Conservation (phyloP, 2,329 filamentous ascomycete species). For the Paecilomyces niveus region DNA sequence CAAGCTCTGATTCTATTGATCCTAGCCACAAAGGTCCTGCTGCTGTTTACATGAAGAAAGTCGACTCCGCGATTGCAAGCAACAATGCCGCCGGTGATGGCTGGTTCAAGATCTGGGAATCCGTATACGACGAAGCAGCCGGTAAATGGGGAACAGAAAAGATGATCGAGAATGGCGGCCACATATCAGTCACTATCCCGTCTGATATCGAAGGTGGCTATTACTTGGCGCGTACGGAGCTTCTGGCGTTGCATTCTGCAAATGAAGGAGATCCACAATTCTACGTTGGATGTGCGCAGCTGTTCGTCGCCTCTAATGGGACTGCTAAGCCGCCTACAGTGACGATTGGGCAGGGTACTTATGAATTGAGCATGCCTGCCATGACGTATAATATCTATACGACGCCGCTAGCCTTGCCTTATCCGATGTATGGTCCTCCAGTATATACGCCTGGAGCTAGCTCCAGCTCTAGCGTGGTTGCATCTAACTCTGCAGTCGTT, state of each 20-base stretch:
- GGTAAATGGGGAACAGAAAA: slow-evolving; percentile 64
- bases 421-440: slow-evolving; percentile 52
- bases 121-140: slow-evolving; percentile 53
- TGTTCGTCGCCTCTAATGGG: slow-evolving; percentile 52
- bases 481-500: too few species aligned
- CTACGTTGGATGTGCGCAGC: slow-evolving; percentile 65
- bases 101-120: slow-evolving; percentile 74
- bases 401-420: slow-evolving; percentile 45
- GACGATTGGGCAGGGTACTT: slow-evolving; percentile 58
- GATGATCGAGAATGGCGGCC: slow-evolving; percentile 57
- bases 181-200: slow-evolving; percentile 58
- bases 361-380: slow-evolving; percentile 47
- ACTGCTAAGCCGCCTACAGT: slow-evolving; percentile 47
- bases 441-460: slow-evolving; percentile 42
- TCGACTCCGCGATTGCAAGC: slow-evolving; percentile 46
- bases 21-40: slow-evolving; percentile 60
- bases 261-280: slow-evolving; percentile 59
- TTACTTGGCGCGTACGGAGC: slow-evolving; percentile 65
- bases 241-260: slow-evolving; percentile 62
- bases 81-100: slow-evolving; percentile 54
- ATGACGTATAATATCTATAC: slow-evolving; percentile 61
- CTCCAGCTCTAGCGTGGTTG: not conserved
- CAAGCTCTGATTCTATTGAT: slow-evolving; percentile 52
- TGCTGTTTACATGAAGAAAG: slow-evolving; percentile 66
- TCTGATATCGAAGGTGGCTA: slow-evolving; percentile 55